Evolutionary conservation across 805 yeast species (phyloP).

Genomic region (Candida boidinii): DNA sequence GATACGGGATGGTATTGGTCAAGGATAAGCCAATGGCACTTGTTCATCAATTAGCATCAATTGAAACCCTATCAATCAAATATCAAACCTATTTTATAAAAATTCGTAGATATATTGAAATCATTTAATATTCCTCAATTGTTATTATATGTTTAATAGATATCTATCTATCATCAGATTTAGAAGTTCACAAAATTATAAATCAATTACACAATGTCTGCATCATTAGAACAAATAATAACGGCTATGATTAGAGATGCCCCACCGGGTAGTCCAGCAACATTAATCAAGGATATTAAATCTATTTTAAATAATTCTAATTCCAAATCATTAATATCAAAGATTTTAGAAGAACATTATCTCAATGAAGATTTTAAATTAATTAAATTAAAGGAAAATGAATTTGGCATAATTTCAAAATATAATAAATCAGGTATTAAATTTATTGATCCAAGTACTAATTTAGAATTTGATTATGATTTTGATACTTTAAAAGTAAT

Average conservation of each 20-base stretch:
- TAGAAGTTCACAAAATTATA: too few relatives aligned
- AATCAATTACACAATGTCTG: too few relatives aligned
- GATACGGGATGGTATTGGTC: too few relatives aligned
- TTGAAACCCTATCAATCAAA: too few relatives aligned
- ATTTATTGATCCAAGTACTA: slow-evolving; percentile 44
- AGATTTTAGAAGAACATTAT: slow-evolving; percentile 17
- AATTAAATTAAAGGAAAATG: slow-evolving; percentile 17
- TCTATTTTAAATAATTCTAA: slow-evolving; percentile 17
- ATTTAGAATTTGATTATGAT: slow-evolving; percentile 50
- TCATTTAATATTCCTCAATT: too few relatives aligned
- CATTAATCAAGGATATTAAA: slow-evolving; percentile 19
- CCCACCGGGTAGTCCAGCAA: slow-evolving; percentile 46
- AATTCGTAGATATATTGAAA: too few relatives aligned
- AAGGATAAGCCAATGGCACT: too few relatives aligned
- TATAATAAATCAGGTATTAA: slow-evolving; percentile 42
- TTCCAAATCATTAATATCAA: slow-evolving; percentile 16
- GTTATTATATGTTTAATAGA: too few relatives aligned
- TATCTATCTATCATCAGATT: too few relatives aligned
- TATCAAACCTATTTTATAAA: too few relatives aligned
- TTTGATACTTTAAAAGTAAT: slow-evolving; percentile 38
- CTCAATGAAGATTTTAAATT: slow-evolving; percentile 22
- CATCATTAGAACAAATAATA: slow-evolving; percentile 20
- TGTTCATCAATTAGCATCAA: too few relatives aligned
- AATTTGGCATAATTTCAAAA: slow-evolving; percentile 33
- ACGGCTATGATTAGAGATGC: slow-evolving; percentile 35